Base-by-base conservation (phyloP, 495 filamentous ascomycete genomes). In the Hyaloscypha variabilis region DNA sequence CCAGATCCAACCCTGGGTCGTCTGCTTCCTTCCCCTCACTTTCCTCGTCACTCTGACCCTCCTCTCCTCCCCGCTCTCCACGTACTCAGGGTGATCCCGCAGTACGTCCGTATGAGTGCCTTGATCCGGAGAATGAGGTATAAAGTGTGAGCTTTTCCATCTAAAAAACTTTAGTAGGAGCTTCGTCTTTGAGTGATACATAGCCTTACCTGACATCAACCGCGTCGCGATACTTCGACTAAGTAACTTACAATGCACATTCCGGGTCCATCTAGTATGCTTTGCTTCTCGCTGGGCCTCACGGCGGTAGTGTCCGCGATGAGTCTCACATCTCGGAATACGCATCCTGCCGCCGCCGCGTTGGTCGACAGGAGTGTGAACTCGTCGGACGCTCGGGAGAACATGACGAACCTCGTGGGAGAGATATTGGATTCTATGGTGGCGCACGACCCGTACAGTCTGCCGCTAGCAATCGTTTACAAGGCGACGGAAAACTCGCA, bases 401-500 rank as follows among this genome's bases (percentile, higher is more conserved):
- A n/a, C 54, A 71, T 77, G 8, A 71, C 72, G 30, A 65, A 65
- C 28, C 49, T 71, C 1, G 58, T 75, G 10, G 64, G 61, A n/a
- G 59, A 72, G 28, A 67, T 77, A 6, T 55, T 77, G 14, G 60
- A 68, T 57, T 64, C 72, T 19, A 62, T 77, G 36, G 58, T 67
- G 31, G 52, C 61, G 28, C 65, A 75, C 55, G 62, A 73, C 28
- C 51, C 62, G n/a, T 64, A 66, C 6, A 72, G 30, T 10, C 46
- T 77, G 25, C 70, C 73, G 6, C 57, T 75, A 30, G 72, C 75
- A 13, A 63, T 59, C 28, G 64, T 61, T n/a, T 60, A 65, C 14
- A 70, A 56, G 1, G 75, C 74, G 51, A 72, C 75, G 1, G 75
- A 77, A 53, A 77, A 77, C 54, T 73, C 73, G 1, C 75, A 75